Percentiles rank a stretch among this genome's conserved stretches.
Evolutionary conservation across 2,329 filamentous ascomycete genomes (phyloP).

Genomic region (Phoma sp.): DNA sequence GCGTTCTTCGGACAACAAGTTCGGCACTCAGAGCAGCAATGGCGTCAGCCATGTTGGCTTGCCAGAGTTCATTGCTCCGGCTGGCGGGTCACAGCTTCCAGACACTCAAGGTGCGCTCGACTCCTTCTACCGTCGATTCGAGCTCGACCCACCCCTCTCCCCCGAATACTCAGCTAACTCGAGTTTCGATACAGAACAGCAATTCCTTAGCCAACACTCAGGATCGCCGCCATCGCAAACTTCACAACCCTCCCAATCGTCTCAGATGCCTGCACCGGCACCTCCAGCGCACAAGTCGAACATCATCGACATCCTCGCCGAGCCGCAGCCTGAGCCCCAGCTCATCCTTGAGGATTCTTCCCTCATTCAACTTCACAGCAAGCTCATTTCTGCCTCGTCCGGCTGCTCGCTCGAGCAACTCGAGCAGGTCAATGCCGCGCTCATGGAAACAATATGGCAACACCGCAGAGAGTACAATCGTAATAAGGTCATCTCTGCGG

Average conservation of each 20-base stretch:
- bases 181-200: constrained; percentile 34
- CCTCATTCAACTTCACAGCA: constrained; percentile 65
- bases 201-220: constrained; percentile 46
- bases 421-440: constrained; percentile 86
- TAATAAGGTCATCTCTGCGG: constrained; percentile 69
- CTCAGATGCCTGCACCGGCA: constrained; percentile 47
- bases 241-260: constrained; percentile 36
- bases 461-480: constrained; percentile 84
- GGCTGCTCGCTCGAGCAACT: constrained; percentile 91
- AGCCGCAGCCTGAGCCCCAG: constrained; percentile 36
- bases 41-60: constrained; percentile 60
- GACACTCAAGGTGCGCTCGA: constrained; percentile 66
- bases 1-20: constrained; percentile 73
- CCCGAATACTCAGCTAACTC: constrained; percentile 26
- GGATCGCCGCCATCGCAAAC: constrained; percentile 49
- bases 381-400: constrained; percentile 71
- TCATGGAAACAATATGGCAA: constrained; percentile 92
- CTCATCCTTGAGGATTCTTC: constrained; percentile 59
- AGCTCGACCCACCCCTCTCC: constrained; percentile 16
- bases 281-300: constrained; percentile 45
- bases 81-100: constrained; percentile 66
- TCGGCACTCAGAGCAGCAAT: constrained; percentile 76
- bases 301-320: constrained; percentile 54
- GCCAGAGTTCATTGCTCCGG: constrained; percentile 63
- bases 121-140: constrained; percentile 25